Base-by-base conservation (phyloP, 2,329 filamentous ascomycete species). In the Aspergillus terreus region DNA sequence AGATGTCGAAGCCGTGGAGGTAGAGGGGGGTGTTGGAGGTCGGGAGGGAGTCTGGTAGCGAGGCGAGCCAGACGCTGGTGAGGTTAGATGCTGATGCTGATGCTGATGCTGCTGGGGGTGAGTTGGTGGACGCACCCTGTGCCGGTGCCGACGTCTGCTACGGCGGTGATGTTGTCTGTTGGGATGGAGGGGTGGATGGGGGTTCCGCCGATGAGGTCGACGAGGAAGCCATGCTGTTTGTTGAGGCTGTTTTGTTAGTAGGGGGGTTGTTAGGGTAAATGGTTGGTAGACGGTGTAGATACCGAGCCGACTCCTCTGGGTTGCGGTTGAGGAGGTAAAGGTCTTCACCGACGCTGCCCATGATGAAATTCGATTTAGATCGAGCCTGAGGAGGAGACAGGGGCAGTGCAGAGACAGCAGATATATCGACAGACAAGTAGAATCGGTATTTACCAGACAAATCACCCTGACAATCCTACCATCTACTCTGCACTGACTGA, bases 1-100 rank as follows among this genome's bases (percentile, higher is more conserved):
- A 70, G 33, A 69, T 64, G 44, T 68, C 67, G 47, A 69, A 68
- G 32, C 63, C 65, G 15, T 65, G 62, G 11, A 61, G 57, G 23
- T 57, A 57, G 43, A 50, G 52, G 10, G 36, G 49, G n/a, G 53
- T 35, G 12, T 51, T 14, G 47, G 51, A 9, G 15, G 30, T n/a
- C 43, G 45, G 35, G 50, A 53, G 25, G 59, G 38, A 25, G 58
- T 57, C 15, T 46, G 49, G 6, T 19, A 48, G 40, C 11, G 49
- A 38, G 6, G 21, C 15, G 35, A 68, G 58, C 65, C 65, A 68
- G 38, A 66, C 50, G 6, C 63, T 66, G 43, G 2, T 10, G 12
- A 40, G 2, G 1, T 11, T 46, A 36, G 5, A 23, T 51, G 23
- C 32, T 21, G 19, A 19, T 10, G 30, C 32, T 21, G 19, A 19